These are phyloP conservation scores for Tolypocladium sp. DNA, from an alignment of 2,329 filamentous ascomycete genomes.

Conservation along the genomic window DNA sequence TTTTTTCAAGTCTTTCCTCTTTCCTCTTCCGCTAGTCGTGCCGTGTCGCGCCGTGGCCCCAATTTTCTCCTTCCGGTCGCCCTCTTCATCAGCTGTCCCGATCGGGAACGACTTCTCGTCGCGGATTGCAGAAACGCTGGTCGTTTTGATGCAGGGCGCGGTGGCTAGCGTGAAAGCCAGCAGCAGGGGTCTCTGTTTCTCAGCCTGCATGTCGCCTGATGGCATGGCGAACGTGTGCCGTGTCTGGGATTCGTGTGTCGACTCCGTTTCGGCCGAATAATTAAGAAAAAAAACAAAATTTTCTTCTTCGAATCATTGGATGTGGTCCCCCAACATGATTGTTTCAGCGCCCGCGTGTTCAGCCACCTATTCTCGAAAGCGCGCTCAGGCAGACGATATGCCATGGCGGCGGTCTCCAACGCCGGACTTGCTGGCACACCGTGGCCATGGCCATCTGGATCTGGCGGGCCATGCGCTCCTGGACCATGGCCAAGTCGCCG, in stretches of 20 bases:
- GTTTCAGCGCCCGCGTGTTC: not conserved
- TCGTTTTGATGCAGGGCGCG: not conserved
- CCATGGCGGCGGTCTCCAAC: slow-evolving; percentile 27
- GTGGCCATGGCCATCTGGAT: slow-evolving; percentile 25
- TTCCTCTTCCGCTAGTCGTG: not conserved
- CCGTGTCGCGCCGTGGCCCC: not conserved
- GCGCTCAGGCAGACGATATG: slow-evolving; percentile 22
- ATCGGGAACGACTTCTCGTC: not conserved
- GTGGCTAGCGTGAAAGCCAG: not conserved
- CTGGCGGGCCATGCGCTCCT: slow-evolving; percentile 26
- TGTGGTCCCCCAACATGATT: not conserved
- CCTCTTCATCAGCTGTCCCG: not conserved
- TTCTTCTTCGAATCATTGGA: not conserved
- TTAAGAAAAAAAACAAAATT: not conserved
- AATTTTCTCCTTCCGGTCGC: not conserved
- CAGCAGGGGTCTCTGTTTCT: not conserved
- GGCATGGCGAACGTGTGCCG: not conserved
- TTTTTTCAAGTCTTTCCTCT: not conserved
- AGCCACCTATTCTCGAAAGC: slow-evolving; percentile 10
- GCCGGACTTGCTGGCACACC: slow-evolving; percentile 17
- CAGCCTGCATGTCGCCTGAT: not conserved
- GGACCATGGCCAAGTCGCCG: slow-evolving; percentile 17
- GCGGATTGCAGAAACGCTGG: not conserved
- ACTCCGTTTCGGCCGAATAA: not conserved
- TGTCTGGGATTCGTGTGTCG: not conserved